Conservation (phyloP, 2,329 filamentous ascomycete genomes). For the Diaporthe citri region DNA sequence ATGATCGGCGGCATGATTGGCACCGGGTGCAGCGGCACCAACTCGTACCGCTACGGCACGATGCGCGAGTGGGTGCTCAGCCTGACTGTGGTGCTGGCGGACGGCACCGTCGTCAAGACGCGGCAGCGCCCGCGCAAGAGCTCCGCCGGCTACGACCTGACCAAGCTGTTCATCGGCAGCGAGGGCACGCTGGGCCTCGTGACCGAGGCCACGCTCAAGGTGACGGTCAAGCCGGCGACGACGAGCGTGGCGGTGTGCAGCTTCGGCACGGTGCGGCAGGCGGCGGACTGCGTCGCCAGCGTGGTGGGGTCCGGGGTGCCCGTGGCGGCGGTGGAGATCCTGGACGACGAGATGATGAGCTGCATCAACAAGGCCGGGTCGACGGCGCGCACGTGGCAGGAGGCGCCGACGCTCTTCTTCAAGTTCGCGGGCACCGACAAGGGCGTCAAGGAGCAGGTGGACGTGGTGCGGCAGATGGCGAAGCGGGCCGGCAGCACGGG, state of each 20-base stretch:
- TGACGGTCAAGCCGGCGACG: slow-evolving; percentile 83
- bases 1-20: slow-evolving; percentile 87
- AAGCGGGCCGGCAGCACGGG: slow-evolving; percentile 71
- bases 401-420: slow-evolving; percentile 85
- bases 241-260: slow-evolving; percentile 83
- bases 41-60: slow-evolving; percentile 86
- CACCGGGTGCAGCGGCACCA: slow-evolving; percentile 77
- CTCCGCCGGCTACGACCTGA: slow-evolving; percentile 92
- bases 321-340: slow-evolving; percentile 90
- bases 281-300: slow-evolving; percentile 82
- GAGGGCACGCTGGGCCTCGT: slow-evolving; percentile 93
- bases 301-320: slow-evolving; percentile 86
- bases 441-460: slow-evolving; percentile 83
- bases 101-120: slow-evolving; percentile 90
- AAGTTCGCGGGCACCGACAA: slow-evolving; percentile 81
- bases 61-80: slow-evolving; percentile 91
- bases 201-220: slow-evolving; percentile 89
- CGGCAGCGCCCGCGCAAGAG: slow-evolving; percentile 68
- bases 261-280: slow-evolving; percentile 72
- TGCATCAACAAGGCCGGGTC: slow-evolving; percentile 75
- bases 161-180: slow-evolving; percentile 88
- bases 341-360: slow-evolving; percentile 91
- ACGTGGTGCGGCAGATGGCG: slow-evolving; percentile 74
- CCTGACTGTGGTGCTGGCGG: slow-evolving; percentile 84
- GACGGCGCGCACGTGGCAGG: slow-evolving; percentile 76